phyloP scores from a whole-genome alignment of 768 basidiomycete species.

The Mycena maculata region DNA sequence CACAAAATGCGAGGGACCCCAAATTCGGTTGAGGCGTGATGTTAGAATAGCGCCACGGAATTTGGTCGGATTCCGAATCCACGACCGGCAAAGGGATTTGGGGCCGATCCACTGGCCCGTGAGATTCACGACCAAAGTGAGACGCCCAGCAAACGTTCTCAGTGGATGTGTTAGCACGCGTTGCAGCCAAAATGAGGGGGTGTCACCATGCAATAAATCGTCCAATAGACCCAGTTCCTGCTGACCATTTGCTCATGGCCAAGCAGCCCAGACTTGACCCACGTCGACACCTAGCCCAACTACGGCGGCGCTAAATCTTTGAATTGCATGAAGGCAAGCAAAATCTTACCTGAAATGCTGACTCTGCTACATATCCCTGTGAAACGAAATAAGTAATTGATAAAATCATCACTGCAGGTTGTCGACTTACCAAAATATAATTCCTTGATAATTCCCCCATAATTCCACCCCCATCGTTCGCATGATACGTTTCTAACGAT shows the following conservation, averaged over 20 bases:
- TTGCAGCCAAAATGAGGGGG: not conserved
- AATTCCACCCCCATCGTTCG: slow-evolving; percentile 27
- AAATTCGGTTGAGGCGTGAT: slow-evolving; percentile 39
- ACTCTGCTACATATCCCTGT: slow-evolving; percentile 26
- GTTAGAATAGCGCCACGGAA: slow-evolving; percentile 46
- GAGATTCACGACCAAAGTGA: slow-evolving; percentile 56
- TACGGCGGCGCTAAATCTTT: slow-evolving; percentile 20
- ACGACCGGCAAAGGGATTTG: slow-evolving; percentile 49
- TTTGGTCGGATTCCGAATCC: slow-evolving; percentile 46
- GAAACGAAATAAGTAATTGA: not conserved
- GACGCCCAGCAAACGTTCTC: slow-evolving; percentile 57
- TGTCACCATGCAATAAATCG: slow-evolving; percentile 45
- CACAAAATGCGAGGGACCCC: slow-evolving; percentile 43
- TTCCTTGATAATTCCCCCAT: too few species aligned
- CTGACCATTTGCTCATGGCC: slow-evolving; percentile 49
- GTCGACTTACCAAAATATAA: slow-evolving; percentile 28
- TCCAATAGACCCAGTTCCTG: slow-evolving; percentile 57
- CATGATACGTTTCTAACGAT: slow-evolving; percentile 34
- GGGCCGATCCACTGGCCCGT: slow-evolving; percentile 38
- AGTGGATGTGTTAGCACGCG: not conserved
- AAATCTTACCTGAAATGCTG: slow-evolving; percentile 19
- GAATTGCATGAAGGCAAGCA: not conserved
- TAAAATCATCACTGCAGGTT: too few species aligned
- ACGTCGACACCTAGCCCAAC: slow-evolving; percentile 55
- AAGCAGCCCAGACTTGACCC: slow-evolving; percentile 53